A percentile compares a stretch with the other conserved stretches of the same genome.
Conservation (phyloP, 2,329 filamentous ascomycete genomes). For the Phyllosticta paracitricarpa region DNA sequence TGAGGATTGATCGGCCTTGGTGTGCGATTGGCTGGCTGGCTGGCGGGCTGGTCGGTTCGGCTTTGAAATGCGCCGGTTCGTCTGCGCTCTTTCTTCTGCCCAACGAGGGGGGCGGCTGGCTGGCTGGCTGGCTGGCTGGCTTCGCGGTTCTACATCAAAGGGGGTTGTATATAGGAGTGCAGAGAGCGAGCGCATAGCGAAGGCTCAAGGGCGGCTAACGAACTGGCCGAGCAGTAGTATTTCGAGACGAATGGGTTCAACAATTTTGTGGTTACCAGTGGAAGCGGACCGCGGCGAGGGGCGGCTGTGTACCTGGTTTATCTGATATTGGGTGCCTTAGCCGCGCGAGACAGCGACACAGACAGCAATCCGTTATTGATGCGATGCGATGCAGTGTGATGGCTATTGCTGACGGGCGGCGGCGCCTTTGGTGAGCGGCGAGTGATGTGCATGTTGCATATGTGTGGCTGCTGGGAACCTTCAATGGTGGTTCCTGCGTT, state of each 20-base stretch:
- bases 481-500: no score
- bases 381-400: background rate
- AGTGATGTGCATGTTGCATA: no score
- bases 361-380: background rate
- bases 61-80: no score
- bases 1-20: background rate
- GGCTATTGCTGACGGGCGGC: background rate
- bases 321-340: background rate
- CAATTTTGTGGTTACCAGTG: no score
- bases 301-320: background rate
- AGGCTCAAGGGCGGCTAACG: background rate
- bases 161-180: background rate
- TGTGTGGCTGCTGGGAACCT: no score
- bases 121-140: background rate
- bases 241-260: background rate
- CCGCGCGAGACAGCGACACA: background rate
- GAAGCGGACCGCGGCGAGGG: background rate
- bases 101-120: no score
- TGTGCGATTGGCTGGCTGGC: background rate
- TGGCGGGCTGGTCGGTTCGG: background rate
- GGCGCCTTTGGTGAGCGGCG: background rate
- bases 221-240: background rate
- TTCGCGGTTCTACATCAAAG: background rate
- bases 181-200: background rate
- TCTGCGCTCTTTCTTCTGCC: no score